Evolutionary conservation across 1,284 basidiomycete species (phyloP), one percentile per base, ranked within the genome.

Genomic region (Papiliotrema flavescens): DNA sequence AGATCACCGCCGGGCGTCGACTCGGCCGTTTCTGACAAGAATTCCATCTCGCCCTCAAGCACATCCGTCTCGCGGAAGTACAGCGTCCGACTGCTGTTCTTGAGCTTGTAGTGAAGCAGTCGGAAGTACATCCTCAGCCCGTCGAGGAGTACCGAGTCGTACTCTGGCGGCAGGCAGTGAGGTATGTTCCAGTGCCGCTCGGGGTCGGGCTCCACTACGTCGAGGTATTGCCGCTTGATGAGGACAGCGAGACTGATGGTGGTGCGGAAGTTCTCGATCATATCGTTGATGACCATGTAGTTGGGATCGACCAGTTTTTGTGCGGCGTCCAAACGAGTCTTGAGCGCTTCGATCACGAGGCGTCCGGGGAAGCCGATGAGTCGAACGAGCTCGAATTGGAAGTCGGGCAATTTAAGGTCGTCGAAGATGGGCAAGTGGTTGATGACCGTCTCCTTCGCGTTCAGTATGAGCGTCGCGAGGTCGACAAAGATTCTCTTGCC

Each of bases 1-100:
- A 89, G 79, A 41, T 96, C 93, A 24, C 93, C 96, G 13, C 91
- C 91, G 22, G 86, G 82, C 22, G 94, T 88, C 39, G 88, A 89
- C 71, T 93, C 81, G 50, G 92, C 92, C 42, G 97, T 92, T 69
- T 91, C 90, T 65, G 90, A 92, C 74, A 98, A 86, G 42, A 96
- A 96, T 41, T 88, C 86, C 90, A 94, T 97, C 66, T 98, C 94
- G 22, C 88, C 88, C 73, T 99, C 96, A 32, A 98, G 82, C 23
- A 98, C 86, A 70, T 98, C 96, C 0, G 94, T 97, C 79, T 98
- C 95, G 68, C 96, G 95, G 79, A 97, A 96, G 75, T 95, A 90
- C 50, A 94, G 89, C 23, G 88, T 88, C 71, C 90, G 92, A 54
- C 84, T 83, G n/a, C 89, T 89, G 59, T 89, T 90, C 77, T 95